A percentile compares a stretch with the other conserved stretches of the same genome.
phyloP scores from a whole-genome alignment of 106 monocot species.

The Narthecium ossifragum region DNA sequence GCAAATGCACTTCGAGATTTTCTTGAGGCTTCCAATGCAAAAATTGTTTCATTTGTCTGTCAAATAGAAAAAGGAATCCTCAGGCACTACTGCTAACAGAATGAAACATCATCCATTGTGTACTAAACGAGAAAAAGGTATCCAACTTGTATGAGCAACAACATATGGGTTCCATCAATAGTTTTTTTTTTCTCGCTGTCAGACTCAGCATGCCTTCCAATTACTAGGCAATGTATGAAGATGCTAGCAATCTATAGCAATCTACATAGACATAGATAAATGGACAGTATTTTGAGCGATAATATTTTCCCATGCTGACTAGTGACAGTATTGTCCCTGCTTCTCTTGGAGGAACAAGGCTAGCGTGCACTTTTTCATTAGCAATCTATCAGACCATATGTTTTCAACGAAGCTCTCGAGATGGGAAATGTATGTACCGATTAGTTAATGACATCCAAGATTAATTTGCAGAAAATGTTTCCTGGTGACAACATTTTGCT shows the following conservation, averaged over 20 bases:
- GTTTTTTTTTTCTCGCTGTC: not conserved
- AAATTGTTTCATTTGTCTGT: slow-evolving; percentile 66
- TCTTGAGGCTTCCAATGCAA: slow-evolving; percentile 82
- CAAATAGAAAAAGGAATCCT: slow-evolving; percentile 7
- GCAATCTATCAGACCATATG: too few relatives aligned
- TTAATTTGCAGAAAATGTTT: too few relatives aligned
- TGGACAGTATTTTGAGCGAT: not conserved
- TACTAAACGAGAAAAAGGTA: not conserved
- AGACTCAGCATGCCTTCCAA: not conserved
- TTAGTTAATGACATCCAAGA: too few relatives aligned
- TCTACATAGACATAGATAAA: not conserved
- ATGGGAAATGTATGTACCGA: too few relatives aligned
- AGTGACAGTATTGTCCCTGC: not conserved
- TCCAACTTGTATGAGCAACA: not conserved
- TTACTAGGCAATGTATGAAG: not conserved
- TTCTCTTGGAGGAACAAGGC: too few relatives aligned
- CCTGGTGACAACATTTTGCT: too few relatives aligned
- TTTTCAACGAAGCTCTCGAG: too few relatives aligned
- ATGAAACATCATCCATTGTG: not conserved
- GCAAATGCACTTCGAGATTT: slow-evolving; percentile 66
- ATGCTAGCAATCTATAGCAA: not conserved
- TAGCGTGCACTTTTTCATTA: too few relatives aligned
- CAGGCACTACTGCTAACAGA: not conserved
- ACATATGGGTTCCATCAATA: not conserved
- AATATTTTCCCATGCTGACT: not conserved